These are phyloP conservation scores for Erysiphe pulchra DNA, from an alignment of 2,329 filamentous ascomycete genomes.

Conservation along the genomic window DNA sequence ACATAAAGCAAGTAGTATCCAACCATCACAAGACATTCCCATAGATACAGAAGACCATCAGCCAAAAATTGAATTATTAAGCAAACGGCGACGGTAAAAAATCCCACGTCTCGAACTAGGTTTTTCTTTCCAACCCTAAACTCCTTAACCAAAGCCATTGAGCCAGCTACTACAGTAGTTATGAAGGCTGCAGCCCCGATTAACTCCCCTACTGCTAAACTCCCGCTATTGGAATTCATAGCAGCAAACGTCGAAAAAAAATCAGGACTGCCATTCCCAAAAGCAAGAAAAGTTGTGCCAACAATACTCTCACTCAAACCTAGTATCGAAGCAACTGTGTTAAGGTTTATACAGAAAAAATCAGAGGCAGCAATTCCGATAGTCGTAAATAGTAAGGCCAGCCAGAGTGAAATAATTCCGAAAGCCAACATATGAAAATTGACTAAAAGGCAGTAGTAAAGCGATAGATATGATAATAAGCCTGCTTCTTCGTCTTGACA, in stretches of 20 bases:
- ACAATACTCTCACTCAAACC: constrained; percentile 91
- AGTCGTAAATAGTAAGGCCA: constrained; percentile 75
- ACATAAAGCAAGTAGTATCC: constrained; percentile 82
- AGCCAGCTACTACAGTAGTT: constrained; percentile 82
- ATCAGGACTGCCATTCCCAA: constrained; percentile 93
- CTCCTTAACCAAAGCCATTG: constrained; percentile 89
- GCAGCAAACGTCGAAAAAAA: constrained; percentile 97
- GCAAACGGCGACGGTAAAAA: constrained; percentile 66
- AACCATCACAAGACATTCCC: constrained; percentile 84
- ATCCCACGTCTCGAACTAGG: constrained; percentile 74
- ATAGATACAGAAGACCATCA: constrained; percentile 60
- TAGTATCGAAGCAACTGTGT: constrained; percentile 68
- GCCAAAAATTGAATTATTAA: constrained; percentile 75
- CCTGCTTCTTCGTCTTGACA: constrained; percentile 80
- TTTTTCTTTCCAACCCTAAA: constrained; percentile 77
- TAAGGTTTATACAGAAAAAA: constrained; percentile 93
- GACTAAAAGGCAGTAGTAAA: constrained; percentile 69
- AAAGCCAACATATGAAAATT: constrained; percentile 55
- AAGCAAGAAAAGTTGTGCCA: constrained; percentile 85
- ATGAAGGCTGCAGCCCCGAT: constrained; percentile 93
- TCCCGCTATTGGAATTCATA: constrained; percentile 92
- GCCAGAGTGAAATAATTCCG: constrained; percentile 51
- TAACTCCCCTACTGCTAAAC: constrained; percentile 81
- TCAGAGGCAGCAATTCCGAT: constrained; percentile 96
- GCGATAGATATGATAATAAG: constrained; percentile 59